Base-by-base conservation (phyloP, 2,329 filamentous ascomycete species). In the Trichoderma cornu-damae region DNA sequence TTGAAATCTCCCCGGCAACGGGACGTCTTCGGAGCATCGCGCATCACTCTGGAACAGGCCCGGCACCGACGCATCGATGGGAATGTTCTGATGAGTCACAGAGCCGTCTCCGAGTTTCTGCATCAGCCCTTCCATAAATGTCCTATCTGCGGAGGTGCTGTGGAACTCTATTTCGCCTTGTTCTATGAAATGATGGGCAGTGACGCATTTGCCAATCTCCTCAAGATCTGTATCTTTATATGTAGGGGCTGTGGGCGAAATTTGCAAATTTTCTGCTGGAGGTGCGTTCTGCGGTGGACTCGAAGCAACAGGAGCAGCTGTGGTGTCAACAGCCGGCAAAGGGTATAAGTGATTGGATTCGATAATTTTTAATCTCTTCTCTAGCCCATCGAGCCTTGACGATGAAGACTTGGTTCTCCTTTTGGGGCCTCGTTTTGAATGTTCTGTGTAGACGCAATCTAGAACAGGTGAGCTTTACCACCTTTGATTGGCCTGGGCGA, bases 111-210 rank as follows among this genome's bases (percentile, higher is more conserved):
- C 48, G 11, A 51, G 22, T 11, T 51, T 40, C 24, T 40, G 34
- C 9, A 51, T 51, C 22, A 51, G 24, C 9, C 24, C 48, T 16
- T 51, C 48, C 35, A 51, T 51, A 16, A 51, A 51, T 5, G 48
- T 51, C 16, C 48, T 40, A 9, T 51, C 48, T 11, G 48, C 48
- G 6, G 48, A 51, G 1, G 32, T 51, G 24, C 48, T 35, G 6
- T 51, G 48, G 22, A 51, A 51, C 16, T 51, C 48, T 7, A 51
- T 51, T 20, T 51, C 48, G 22, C 48, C 48, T 6, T 51, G 48
- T 24, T 51, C 35, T 0, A 51, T 51, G 12, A 37, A 40, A 40
- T 51, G 48, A 40, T 40, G 48, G 7, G 48, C 48, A 4, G 48
- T 51, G 18, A 22, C 35, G 30, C 35, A 51, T 12, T 51, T 51